Evolutionary conservation across 2,329 filamentous ascomycete species (phyloP), one percentile per base, ranked within the genome.

Genomic region (Seiridium cupressi): DNA sequence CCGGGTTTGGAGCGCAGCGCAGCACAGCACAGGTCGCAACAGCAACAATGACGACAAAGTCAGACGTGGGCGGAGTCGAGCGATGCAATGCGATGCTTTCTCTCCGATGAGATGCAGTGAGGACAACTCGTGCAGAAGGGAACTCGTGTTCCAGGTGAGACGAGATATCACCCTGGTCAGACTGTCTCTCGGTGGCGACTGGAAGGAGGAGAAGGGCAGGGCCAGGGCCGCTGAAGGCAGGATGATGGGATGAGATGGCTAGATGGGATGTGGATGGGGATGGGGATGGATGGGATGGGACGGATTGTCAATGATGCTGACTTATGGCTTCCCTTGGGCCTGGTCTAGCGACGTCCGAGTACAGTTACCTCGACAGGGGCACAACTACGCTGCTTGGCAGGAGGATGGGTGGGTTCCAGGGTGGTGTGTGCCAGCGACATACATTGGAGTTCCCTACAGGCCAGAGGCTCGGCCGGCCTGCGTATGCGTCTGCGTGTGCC

Each of bases 1-100:
- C 64, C 63, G 63, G 67, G 60, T 65, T 64, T 64, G 67, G 65
- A 65, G 65, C 63, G 65, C 63, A 60, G 18, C 18, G 18, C 18
- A 26, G 18, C 18, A 26, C 18, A 26, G 18, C 18, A 26, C 18
- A 62, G 63, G 63, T 51, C 18, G 55, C 46, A 53, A 35, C 18
- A 18, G 49, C 32, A 13, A 34, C 32, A 18, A 53, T 53, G 49
- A 53, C 49, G 49, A 53, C 49, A 53, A 53, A 35, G 18, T n/a
- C 49, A 53, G 49, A 35, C 18, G 32, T 34, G 31, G 32, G 49
- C 49, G 35, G 18, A 26, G 18, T 26, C 18, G 38, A 42, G 38
- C 38, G 38, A 13, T 42, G 38, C 38, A 13, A 42, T 26, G 18
- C 18, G 18, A 26, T 26, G 18, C 18, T 26, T 26, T 26, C 18